phyloP scores from a whole-genome alignment of 1,139 yeast species.

The Yamadazyma taylorii region DNA sequence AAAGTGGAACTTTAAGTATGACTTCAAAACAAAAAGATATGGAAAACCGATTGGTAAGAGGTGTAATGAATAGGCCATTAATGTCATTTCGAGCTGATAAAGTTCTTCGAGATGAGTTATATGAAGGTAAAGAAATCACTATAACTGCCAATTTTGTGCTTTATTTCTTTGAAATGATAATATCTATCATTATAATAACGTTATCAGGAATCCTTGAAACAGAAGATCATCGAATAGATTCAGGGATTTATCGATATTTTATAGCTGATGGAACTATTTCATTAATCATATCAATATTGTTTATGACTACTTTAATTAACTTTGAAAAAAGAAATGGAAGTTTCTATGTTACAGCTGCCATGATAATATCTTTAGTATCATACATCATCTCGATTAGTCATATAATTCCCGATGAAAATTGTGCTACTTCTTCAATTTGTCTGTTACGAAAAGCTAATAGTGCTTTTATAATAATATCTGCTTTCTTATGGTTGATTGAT shows the following conservation, averaged over 20 bases:
- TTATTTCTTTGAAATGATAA: slow-evolving; percentile 35
- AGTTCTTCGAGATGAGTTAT: slow-evolving; percentile 18
- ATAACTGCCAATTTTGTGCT: slow-evolving; percentile 33
- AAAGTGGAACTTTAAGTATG: slow-evolving; percentile 15
- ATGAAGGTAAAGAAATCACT: slow-evolving; percentile 19
- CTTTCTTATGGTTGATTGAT: slow-evolving; percentile 42
- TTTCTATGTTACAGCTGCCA: slow-evolving; percentile 40
- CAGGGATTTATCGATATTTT: slow-evolving; percentile 36
- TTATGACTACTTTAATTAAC: slow-evolving; percentile 35
- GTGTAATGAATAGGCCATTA: slow-evolving; percentile 40
- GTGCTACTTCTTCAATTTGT: slow-evolving; percentile 27
- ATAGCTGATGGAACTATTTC: slow-evolving; percentile 41
- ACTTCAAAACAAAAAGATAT: slow-evolving; percentile 26
- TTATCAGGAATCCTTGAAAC: slow-evolving; percentile 28
- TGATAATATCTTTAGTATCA: slow-evolving; percentile 33
- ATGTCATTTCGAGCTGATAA: slow-evolving; percentile 17
- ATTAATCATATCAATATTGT: slow-evolving; percentile 33
- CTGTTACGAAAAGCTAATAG: slow-evolving; percentile 36
- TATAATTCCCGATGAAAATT: slow-evolving; percentile 24
- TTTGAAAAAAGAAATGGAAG: slow-evolving; percentile 46
- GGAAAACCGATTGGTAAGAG: slow-evolving; percentile 32
- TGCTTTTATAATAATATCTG: slow-evolving; percentile 39
- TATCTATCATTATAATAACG: slow-evolving; percentile 34
- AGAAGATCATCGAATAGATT: slow-evolving; percentile 23
- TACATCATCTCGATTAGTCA: slow-evolving; percentile 31